These are phyloP conservation scores for Dothideomycetidae sp. DNA, from an alignment of 2,329 filamentous ascomycete genomes.

Conservation along the genomic window DNA sequence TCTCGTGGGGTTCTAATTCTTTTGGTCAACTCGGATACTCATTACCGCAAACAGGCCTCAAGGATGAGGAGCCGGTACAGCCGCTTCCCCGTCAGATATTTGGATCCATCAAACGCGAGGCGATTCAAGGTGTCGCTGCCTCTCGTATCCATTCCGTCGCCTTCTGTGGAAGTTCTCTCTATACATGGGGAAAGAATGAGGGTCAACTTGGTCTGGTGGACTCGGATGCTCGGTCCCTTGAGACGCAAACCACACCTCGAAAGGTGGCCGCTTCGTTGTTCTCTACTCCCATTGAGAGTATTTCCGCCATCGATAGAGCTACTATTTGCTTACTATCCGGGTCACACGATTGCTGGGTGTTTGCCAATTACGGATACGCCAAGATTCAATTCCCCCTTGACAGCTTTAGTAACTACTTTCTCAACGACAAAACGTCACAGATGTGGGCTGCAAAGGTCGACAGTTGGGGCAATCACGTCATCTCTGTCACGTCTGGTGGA, in stretches of 20 bases:
- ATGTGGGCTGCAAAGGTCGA: constrained; percentile 54
- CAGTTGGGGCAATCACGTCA: constrained; percentile 51
- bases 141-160: constrained; percentile 86
- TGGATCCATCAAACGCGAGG: constrained; percentile 76
- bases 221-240: constrained; percentile 81
- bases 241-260: constrained; percentile 66
- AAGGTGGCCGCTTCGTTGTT: constrained; percentile 81
- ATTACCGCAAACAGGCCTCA: constrained; percentile 50
- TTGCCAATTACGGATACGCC: constrained; percentile 93
- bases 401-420: constrained; percentile 53
- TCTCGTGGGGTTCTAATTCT: constrained; percentile 85
- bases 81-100: constrained; percentile 76
- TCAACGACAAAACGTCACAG: constrained; percentile 41
- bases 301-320: constrained; percentile 79
- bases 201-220: constrained; percentile 91
- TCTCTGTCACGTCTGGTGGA: constrained; percentile 66
- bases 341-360: constrained; percentile 81
- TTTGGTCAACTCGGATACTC: constrained; percentile 76
- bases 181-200: constrained; percentile 89
- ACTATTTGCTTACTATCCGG: constrained; percentile 68
- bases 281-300: constrained; percentile 55
- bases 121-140: constrained; percentile 67
- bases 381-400: constrained; percentile 72
- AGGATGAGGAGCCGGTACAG: constrained; percentile 75
- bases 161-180: constrained; percentile 66